Conservation (phyloP, 2,329 filamentous ascomycete genomes). For the Fusarium sp. region DNA sequence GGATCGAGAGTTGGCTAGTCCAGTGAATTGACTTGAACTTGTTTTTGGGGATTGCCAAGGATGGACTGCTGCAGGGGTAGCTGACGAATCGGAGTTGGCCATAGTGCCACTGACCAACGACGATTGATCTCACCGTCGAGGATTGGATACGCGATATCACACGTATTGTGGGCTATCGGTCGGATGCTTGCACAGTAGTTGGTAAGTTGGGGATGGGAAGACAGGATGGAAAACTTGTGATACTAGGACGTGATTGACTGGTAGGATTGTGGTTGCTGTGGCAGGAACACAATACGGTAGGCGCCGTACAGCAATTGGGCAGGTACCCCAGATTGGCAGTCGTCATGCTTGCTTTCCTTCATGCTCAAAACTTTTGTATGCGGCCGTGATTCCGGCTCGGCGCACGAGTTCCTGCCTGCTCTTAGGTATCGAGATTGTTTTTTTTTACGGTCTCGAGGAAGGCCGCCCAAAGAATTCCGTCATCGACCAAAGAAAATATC, state of each 20-base stretch:
- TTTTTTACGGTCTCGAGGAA: neutral
- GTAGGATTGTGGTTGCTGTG: constrained; percentile 20
- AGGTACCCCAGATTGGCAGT: constrained; percentile 22
- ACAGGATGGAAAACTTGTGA: constrained; percentile 21
- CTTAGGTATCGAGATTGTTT: neutral
- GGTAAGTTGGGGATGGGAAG: constrained; percentile 1
- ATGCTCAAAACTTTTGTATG: constrained; percentile 2
- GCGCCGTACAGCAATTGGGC: neutral
- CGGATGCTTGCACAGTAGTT: constrained; percentile 1
- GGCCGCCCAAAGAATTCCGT: constrained; percentile 5
- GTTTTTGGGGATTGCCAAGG: constrained; percentile 26
- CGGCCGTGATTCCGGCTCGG: constrained; percentile 39
- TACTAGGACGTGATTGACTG: constrained; percentile 27
- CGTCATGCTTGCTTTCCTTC: constrained; percentile 30
- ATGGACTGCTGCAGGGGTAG: constrained; percentile 25
- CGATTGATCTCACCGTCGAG: constrained; percentile 39
- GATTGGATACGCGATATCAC: constrained; percentile 34
- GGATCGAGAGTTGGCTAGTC: constrained; percentile 29
- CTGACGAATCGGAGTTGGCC: constrained; percentile 36
- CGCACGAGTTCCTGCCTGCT: constrained; percentile 19
- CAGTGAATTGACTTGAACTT: constrained; percentile 13
- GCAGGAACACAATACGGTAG: constrained; percentile 19
- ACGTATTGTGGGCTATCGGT: constrained; percentile 20
- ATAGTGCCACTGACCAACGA: constrained; percentile 33
- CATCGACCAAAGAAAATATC: constrained; percentile 18